Conservation (phyloP, 75 land plant genomes). For the Chamaecyparis obtusa region DNA sequence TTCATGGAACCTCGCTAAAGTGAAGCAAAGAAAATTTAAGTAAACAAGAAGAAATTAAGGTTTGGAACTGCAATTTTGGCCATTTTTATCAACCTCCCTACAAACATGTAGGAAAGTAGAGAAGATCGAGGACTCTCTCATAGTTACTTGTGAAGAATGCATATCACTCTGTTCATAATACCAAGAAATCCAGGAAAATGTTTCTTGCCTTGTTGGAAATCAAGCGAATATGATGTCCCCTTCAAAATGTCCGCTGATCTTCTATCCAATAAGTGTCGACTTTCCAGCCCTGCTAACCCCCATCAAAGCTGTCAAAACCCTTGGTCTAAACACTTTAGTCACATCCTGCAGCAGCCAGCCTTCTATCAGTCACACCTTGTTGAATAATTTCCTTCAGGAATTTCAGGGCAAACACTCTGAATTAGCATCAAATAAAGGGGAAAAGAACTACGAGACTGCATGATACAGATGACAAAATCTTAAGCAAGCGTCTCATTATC, state of each 20-base stretch:
- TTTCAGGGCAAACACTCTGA: background rate
- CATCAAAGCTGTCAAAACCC: conserved; percentile 81
- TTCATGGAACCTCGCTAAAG: background rate
- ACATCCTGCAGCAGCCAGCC: conserved; percentile 54
- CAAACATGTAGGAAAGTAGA: conserved; percentile 56
- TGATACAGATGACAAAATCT: background rate
- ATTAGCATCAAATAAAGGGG: background rate
- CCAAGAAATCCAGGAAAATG: conserved; percentile 58
- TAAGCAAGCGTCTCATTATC: conserved; percentile 21
- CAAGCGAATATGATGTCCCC: conserved; percentile 56
- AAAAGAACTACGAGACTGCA: background rate
- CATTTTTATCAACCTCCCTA: conserved; percentile 29
- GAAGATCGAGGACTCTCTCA: conserved; percentile 47
- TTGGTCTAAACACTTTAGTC: conserved; percentile 75
- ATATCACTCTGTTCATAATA: conserved; percentile 71
- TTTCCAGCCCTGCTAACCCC: conserved; percentile 87
- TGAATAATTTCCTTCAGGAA: conserved; percentile 57
- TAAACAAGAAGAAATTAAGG: background rate
- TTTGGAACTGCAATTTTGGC: conserved; percentile 32
- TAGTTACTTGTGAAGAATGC: conserved; percentile 59
- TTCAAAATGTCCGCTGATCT: conserved; percentile 55
- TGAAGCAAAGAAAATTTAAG: background rate
- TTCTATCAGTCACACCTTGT: conserved; percentile 48
- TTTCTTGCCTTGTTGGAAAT: conserved; percentile 62
- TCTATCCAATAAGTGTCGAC: conserved; percentile 65